Percentiles rank a stretch among this genome's conserved stretches.
These are phyloP conservation scores for Cruciata laevipes DNA, from an alignment of 257 asterid genomes.

Conservation along the genomic window DNA sequence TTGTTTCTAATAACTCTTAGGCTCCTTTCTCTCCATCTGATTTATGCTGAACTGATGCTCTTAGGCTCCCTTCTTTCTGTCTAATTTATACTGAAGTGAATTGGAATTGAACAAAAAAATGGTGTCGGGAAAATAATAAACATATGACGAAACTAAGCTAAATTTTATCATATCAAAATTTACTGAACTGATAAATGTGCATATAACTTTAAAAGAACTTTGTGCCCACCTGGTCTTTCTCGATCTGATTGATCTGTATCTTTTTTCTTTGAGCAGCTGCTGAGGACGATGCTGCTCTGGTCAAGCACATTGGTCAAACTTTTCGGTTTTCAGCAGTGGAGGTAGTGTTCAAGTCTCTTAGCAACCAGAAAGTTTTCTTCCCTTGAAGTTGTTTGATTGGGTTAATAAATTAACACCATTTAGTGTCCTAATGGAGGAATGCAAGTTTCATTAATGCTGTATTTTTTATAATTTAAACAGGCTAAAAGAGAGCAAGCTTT, in stretches of 20 bases:
- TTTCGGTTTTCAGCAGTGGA: constrained; percentile 73
- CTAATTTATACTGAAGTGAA: too few species aligned
- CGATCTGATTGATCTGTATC: background rate
- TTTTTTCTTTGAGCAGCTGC: constrained; percentile 44
- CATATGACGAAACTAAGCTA: too few species aligned
- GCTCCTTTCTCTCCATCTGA: too few species aligned
- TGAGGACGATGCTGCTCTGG: constrained; percentile 73
- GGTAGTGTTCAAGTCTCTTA: constrained; percentile 31
- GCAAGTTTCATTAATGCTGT: background rate
- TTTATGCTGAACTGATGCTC: background rate
- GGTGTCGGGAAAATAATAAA: too few species aligned
- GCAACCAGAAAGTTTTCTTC: background rate
- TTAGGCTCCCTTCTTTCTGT: background rate
- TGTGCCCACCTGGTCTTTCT: background rate
- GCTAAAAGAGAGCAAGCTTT: constrained; percentile 61
- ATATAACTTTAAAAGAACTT: too few species aligned
- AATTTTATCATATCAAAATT: too few species aligned
- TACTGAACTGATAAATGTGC: too few species aligned
- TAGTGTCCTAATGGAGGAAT: background rate
- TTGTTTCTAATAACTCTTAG: background rate
- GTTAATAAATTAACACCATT: background rate
- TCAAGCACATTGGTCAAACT: constrained; percentile 78
- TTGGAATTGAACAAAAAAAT: too few species aligned
- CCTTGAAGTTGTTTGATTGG: background rate
- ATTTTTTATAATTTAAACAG: constrained; percentile 21